These are phyloP conservation scores for Pythium coloratum DNA, from an alignment of 352 stramenopile genomes.

Conservation along the genomic window DNA sequence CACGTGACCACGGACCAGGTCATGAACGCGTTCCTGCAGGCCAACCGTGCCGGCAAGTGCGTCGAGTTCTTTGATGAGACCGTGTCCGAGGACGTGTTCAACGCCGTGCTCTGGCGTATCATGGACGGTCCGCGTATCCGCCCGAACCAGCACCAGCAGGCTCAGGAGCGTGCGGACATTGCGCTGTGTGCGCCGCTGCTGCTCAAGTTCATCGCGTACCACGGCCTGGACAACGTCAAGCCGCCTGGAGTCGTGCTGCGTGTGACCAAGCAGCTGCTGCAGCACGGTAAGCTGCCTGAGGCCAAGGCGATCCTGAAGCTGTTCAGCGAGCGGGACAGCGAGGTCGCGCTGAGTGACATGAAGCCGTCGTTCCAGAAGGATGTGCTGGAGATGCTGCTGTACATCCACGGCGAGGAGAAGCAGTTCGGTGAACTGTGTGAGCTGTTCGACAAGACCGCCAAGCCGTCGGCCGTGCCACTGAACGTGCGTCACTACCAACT, in stretches of 20 bases:
- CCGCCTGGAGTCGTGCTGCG: conserved; percentile 45
- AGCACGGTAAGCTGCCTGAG: conserved; percentile 43
- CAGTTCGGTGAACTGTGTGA: conserved; percentile 42
- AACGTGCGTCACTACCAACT: conserved; percentile 60
- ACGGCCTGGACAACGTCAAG: conserved; percentile 38
- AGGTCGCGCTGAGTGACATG: conserved; percentile 52
- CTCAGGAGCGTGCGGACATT: conserved; percentile 26
- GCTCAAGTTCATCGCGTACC: conserved; percentile 57
- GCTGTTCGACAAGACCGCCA: conserved; percentile 44
- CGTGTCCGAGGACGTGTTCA: conserved; percentile 36
- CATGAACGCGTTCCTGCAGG: conserved; percentile 38
- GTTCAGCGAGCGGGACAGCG: conserved; percentile 38
- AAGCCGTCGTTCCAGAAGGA: conserved; percentile 62
- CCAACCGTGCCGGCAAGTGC: conserved; percentile 38
- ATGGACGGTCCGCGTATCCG: conserved; percentile 21
- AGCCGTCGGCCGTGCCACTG: conserved; percentile 51
- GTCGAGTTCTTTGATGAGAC: conserved; percentile 52
- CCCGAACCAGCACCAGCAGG: neutral
- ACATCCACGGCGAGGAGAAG: conserved; percentile 58
- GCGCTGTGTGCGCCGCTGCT: conserved; percentile 46
- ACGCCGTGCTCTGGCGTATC: conserved; percentile 38
- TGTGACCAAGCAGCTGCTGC: conserved; percentile 47
- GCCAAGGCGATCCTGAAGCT: conserved; percentile 54
- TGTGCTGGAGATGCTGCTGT: conserved; percentile 69
- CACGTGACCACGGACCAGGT: conserved; percentile 42